These are phyloP conservation scores for Rhododendron henanense DNA, from an alignment of 148 eudicot genomes.

Conservation along the genomic window DNA sequence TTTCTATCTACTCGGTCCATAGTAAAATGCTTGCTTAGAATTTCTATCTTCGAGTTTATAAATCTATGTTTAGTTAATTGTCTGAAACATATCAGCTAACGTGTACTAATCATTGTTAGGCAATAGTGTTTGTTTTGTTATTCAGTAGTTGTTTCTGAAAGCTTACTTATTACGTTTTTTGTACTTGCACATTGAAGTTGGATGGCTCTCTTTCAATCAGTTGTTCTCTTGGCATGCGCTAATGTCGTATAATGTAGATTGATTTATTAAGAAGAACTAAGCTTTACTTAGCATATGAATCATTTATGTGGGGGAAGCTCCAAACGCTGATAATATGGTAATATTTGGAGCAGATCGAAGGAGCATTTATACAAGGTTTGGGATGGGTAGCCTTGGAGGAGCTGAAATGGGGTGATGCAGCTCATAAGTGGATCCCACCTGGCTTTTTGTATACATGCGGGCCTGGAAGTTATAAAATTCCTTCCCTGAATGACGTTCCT, in stretches of 20 bases:
- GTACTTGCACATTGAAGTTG: background rate
- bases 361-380: slow-evolving; percentile 91
- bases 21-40: background rate
- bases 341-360: slow-evolving; percentile 70
- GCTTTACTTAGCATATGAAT: background rate
- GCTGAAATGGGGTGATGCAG: slow-evolving; percentile 94
- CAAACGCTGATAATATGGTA: slow-evolving; percentile 10
- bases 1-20: background rate
- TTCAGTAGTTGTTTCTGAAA: background rate
- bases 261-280: background rate
- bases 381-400: slow-evolving; percentile 98
- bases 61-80: background rate
- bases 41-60: background rate
- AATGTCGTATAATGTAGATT: background rate
- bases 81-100: background rate
- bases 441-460: slow-evolving; percentile 83
- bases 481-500: slow-evolving; percentile 84
- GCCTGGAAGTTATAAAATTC: slow-evolving; percentile 90
- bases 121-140: background rate
- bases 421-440: slow-evolving; percentile 86
- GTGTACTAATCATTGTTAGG: background rate
- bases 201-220: background rate
- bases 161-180: background rate
- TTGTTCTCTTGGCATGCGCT: background rate
- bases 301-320: background rate